Evolutionary conservation across 2,329 filamentous ascomycete genomes (phyloP), one percentile per base, ranked within the genome.

Genomic region (Bipolaris gigantea): DNA sequence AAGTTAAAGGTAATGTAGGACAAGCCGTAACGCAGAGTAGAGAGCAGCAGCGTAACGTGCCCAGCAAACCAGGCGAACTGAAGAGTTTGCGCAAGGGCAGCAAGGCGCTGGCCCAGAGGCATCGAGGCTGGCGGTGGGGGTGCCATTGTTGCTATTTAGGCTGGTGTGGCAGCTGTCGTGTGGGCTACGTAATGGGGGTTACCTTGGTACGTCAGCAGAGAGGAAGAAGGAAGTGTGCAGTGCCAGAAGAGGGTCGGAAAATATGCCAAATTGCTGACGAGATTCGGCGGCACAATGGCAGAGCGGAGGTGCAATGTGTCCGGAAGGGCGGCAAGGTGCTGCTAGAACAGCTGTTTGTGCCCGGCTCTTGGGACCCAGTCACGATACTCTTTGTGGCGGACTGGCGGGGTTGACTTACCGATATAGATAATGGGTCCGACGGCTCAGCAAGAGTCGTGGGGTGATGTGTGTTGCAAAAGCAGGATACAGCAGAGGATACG

Each of bases 1-100:
- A 86, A 92, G 82, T 96, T 95, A 82, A 97, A 89, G 70, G 89
- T 88, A 54, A 97, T 77, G 81, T 91, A 96, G 44, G 92, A 95
- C 59, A 97, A 76, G 60, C 82, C 78, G 77, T 97, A 99, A 73
- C 92, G 89, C 70, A 89, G 74, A 48, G 93, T 90, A 70, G 86
- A 88, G 65, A 96, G 79, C 64, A 99, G 88, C 58, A 97, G 85
- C 35, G 88, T 89, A 57, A 97, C 80, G 75, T 99, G 94, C 65
- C 93, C 96, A 69, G 64, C 72, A 61, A 76, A 76, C 73, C 74
- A 85, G 79, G 76, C 85, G 89, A 93, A 99, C 81, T 97, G 94
- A 65, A 97, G 82, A 41, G 92, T 97, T 76, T 96, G 87, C 63
- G 88, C 92, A 65, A 97, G 83, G 65, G 84, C 81, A 68, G 90